Evolutionary conservation across 306 rosid species (phyloP), one percentile per base, ranked within the genome.

Genomic region (Clitoria ternatea): DNA sequence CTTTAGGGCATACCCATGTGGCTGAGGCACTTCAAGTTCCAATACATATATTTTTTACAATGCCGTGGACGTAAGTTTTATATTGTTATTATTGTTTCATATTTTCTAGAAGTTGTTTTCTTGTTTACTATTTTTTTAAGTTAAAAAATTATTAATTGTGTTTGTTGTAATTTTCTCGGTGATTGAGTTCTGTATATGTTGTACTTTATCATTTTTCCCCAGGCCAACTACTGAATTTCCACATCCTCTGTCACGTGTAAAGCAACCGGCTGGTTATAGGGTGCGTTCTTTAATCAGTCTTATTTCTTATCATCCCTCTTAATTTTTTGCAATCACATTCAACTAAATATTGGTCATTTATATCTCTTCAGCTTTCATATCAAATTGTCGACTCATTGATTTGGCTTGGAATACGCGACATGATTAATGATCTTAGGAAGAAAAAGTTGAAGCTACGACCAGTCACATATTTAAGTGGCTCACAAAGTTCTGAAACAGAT

Each of bases 31-130:
- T 95, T 45, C 82, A 91, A 72, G 55, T 95, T 80, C 99, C 99
- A 37, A 66, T 95, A 83, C 99, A 91, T 79, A 88, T 95, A 52
- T 91, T 95, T 83, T 95, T 95, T 88, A 95, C 99, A 24, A 95
- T 95, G 99, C 99, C 99, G 61, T 95, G 99, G 99, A 91, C 99
- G 99, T 95, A 95, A 95, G 99, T 95, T 86, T 87, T 80, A 50
- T 85, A 54, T 84, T 62, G 84, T 79, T 83, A 73, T 23, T 72
- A 64, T 35, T 39, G 45, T 50, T 81, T 67, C 65, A 35, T 62
- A 70, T 63, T 57, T 82, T 68, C 30, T 50, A 13, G 4, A 4
- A 24, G 67, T 15, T 69, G 30, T 72, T 17, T 60, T 62, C 49
- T 33, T 6, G n/a, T 56, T 39, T 50, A 24, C 20, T 69, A 2